A percentile compares a stretch with the other conserved stretches of the same genome.
Evolutionary conservation across 176 grass and related monocot genomes (phyloP).

Genomic region (Elymus sibiricus): DNA sequence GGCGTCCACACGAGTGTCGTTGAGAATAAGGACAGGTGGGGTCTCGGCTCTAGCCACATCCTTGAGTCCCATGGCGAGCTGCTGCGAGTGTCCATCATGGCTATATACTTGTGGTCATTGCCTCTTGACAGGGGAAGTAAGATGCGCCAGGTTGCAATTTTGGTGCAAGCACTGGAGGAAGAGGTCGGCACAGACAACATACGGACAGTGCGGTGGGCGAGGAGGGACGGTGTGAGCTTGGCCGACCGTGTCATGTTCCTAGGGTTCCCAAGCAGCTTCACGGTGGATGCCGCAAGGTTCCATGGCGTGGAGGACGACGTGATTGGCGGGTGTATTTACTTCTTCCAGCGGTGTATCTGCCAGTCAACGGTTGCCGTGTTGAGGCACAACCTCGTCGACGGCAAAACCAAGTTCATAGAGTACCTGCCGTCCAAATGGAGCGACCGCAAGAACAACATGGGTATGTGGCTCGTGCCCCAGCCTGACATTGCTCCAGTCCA

Average conservation of each 20-base stretch:
- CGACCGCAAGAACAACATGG: neutral
- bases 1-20: no score
- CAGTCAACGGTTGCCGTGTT: neutral
- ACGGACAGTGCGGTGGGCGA: neutral
- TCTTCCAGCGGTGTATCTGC: neutral
- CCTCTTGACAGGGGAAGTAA: neutral
- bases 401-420: neutral
- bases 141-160: neutral
- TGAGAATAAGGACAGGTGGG: neutral
- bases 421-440: neutral
- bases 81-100: neutral
- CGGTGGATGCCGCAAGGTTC: neutral
- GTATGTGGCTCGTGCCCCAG: neutral
- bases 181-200: neutral
- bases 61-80: neutral
- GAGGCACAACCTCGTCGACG: neutral
- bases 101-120: no score
- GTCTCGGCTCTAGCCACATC: neutral
- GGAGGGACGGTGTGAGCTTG: neutral
- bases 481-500: neutral
- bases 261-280: neutral
- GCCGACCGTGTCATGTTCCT: neutral
- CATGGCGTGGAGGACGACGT: neutral
- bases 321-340: neutral
- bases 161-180: neutral